Base-by-base conservation (phyloP, 1,284 basidiomycete species). In the Chiua sp. region DNA sequence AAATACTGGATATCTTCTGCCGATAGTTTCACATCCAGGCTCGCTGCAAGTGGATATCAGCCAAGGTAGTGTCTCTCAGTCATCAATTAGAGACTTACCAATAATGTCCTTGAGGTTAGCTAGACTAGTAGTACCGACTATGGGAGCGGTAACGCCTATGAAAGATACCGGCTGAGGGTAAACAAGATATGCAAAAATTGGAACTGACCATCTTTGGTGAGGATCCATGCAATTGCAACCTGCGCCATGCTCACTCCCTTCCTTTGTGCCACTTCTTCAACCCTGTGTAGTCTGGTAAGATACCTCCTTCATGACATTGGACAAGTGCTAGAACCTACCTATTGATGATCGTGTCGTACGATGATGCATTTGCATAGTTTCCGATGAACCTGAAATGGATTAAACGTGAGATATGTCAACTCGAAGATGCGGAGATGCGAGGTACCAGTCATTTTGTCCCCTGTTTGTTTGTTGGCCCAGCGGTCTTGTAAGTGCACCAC, bases 181-280 rank as follows among this genome's bases (percentile, higher is more conserved):
- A 23, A 53, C 2, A 13, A 42, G 6, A 44, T 20, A 20, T 4
- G 15, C 30, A 50, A 18, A 35, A 51, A 62, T 22, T 23, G 20
- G 20, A 22, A 55, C 67, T 48, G 1, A 73, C 72, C 73, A 6
- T 74, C 74, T 58, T 78, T 79, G 33, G 68, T 61, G 20, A 84
- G 63, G n/a, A 72, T 69, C 82, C 84, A 86, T n/a, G 83, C 82
- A 22, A 82, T 65, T 7, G 81, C 77, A 55, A 85, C 68, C 62
- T 84, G 82, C 5, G 83, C 80, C 83, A 85, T 85, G 61, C 71
- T 75, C 28, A 79, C 65, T 3, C 77, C 78, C 57, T 70, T 74
- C 67, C 74, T 78, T 52, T 73, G 71, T 22, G 83, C 81, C 42
- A 85, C 60, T 63, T 80, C 76, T 66, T 83, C 78, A 51, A 83